Conservation (phyloP, 192 early-diverging fungal genomes). For the Piromyces finnis region DNA sequence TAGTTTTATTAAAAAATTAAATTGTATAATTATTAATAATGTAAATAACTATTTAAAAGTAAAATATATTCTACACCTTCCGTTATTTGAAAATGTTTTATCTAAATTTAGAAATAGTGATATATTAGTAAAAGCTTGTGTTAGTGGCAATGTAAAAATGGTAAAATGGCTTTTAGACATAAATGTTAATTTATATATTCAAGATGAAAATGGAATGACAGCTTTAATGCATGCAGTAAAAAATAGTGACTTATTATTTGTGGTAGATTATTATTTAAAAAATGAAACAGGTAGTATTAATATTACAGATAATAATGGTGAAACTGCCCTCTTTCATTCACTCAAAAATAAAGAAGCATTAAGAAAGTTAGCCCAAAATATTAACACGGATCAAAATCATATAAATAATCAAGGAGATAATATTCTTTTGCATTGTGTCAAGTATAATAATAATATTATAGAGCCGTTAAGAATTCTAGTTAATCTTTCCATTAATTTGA, state of each 20-base stretch:
- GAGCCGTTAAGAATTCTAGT: too few species aligned
- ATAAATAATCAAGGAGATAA: not conserved
- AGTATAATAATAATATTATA: not conserved
- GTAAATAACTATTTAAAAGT: too few species aligned
- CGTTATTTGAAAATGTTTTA: too few species aligned
- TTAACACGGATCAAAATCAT: not conserved
- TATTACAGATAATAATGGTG: not conserved
- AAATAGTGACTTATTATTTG: not conserved
- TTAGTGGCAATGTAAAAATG: too few species aligned
- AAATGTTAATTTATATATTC: not conserved
- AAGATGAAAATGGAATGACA: not conserved
- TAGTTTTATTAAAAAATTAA: too few species aligned
- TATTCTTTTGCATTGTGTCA: not conserved
- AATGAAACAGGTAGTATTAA: too few species aligned
- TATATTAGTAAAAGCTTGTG: too few species aligned
- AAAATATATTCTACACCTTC: too few species aligned
- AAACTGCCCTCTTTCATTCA: not conserved
- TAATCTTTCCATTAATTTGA: too few species aligned
- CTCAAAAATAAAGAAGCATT: not conserved
- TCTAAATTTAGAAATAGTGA: too few species aligned
- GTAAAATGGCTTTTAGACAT: not conserved
- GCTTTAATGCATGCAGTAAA: not conserved
- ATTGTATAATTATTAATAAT: too few species aligned
- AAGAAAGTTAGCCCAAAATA: not conserved
- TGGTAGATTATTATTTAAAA: too few species aligned